Percentiles rank a stretch among this genome's conserved stretches.
These are phyloP conservation scores for Exophiala mesophila DNA, from an alignment of 2,329 filamentous ascomycete species.

Conservation along the genomic window DNA sequence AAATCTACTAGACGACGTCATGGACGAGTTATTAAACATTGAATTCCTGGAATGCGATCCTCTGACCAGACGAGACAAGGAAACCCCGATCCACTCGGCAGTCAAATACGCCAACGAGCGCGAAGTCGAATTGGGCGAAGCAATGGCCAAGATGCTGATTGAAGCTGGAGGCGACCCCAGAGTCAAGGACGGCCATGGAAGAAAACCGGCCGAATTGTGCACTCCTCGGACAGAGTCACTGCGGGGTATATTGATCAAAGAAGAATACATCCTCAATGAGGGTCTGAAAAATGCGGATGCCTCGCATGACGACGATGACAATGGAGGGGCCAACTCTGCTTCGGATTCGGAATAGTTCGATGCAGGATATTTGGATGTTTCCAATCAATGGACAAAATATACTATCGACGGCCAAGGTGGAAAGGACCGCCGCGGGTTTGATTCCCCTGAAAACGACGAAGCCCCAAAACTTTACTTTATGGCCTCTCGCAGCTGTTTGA, in stretches of 20 bases:
- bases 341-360: slow-evolving; percentile 25
- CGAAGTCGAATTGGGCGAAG: slow-evolving; percentile 38
- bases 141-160: slow-evolving; percentile 47
- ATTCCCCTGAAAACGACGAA: no score
- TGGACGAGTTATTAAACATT: slow-evolving; percentile 45
- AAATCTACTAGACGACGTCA: slow-evolving; percentile 43
- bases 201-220: slow-evolving; percentile 43
- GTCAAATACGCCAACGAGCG: slow-evolving; percentile 45
- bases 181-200: slow-evolving; percentile 44
- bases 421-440: no score
- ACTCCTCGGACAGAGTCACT: slow-evolving; percentile 40
- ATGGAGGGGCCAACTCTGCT: slow-evolving; percentile 21
- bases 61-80: slow-evolving; percentile 41
- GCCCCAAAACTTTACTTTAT: no score
- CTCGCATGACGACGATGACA: slow-evolving; percentile 33
- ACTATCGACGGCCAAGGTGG: no score
- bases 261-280: slow-evolving; percentile 45
- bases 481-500: no score
- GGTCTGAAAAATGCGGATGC: slow-evolving; percentile 34
- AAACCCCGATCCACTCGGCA: slow-evolving; percentile 43
- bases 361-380: no score
- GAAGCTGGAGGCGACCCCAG: slow-evolving; percentile 46
- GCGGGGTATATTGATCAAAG: slow-evolving; percentile 38
- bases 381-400: no score
- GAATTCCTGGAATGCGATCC: slow-evolving; percentile 47